Evolutionary conservation across 1,284 basidiomycete genomes (phyloP), one percentile per base, ranked within the genome.

Genomic region (Papiliotrema fonsecae): DNA sequence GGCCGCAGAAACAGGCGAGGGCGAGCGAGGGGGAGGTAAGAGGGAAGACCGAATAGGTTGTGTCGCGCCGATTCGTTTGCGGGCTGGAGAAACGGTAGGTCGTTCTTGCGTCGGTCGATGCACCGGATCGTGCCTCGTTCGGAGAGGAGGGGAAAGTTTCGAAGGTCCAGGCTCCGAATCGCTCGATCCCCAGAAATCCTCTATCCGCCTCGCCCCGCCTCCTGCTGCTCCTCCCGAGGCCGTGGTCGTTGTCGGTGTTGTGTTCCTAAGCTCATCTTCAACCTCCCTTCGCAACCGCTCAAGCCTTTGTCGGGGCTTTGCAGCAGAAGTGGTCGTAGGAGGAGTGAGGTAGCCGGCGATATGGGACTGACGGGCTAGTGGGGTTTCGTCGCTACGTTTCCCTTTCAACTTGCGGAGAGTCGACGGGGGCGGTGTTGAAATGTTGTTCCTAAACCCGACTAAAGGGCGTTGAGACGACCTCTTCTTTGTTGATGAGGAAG

Each of bases 351-450:
- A 57, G 2, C 47, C 49, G 18, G 43, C 49, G 11, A 61, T n/a
- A 16, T 45, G 40, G 6, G 27, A 14, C 19, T 50, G 51, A 14
- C 28, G 39, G 27, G 22, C 42, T 30, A 34, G 18, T 14, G 40
- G 40, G 13, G 40, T 34, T 46, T 44, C 42, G 34, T 44, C 28
- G 6, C 22, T 19, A 6, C 9, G 22, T 19, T 21, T 25, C 9
- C 28, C n/a, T 30, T 32, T 44, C 11, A 10, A 11, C 5, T 25
- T 19, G 11, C 28, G 42, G 28, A 44, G 18, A 19, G 42, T 32
- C 19, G 39, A 35, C n/a, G 49, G 30, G 16, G 62, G 59, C 2
- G 63, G 61, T 3, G 68, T 68, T 7, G 62, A 51, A 19, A 61
- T 49, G 40, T 38, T 50, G 55, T 62, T 18, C 47, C 54, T 40